A percentile compares a stretch with the other conserved stretches of the same genome.
Conservation (phyloP, 1,284 basidiomycete species). For the Lignosus rhinocerotis region DNA sequence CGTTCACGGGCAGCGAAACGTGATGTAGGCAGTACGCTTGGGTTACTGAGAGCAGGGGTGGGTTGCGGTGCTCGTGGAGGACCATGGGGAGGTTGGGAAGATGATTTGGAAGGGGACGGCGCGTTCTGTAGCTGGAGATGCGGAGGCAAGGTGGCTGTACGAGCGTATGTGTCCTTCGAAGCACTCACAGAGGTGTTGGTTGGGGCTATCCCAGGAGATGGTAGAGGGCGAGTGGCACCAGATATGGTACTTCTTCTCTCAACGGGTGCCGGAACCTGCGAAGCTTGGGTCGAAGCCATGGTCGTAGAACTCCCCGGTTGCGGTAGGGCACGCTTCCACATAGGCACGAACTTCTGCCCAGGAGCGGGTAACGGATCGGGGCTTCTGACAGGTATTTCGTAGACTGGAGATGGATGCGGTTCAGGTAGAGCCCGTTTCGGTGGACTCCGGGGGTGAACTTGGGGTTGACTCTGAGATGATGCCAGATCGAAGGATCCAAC, state of each 20-base stretch:
- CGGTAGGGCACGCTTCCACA: conserved; percentile 33
- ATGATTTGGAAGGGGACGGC: conserved; percentile 7
- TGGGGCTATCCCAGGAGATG: conserved; percentile 7
- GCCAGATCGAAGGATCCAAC: conserved; percentile 24
- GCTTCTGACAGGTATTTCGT: conserved; percentile 1
- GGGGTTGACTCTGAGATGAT: conserved; percentile 5
- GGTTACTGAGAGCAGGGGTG: not conserved
- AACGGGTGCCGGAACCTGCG: not conserved
- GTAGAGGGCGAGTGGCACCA: conserved; percentile 9
- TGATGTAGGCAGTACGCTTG: conserved; percentile 2
- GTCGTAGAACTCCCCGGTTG: conserved; percentile 18
- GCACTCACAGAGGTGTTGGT: not conserved
- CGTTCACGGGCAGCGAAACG: conserved; percentile 19
- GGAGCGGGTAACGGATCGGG: conserved; percentile 15
- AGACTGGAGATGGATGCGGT: conserved; percentile 2
- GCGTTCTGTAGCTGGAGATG: conserved; percentile 13
- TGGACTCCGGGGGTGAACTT: conserved; percentile 21
- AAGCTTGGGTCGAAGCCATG: not conserved
- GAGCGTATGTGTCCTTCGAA: conserved; percentile 8
- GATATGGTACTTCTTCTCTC: conserved; percentile 19
- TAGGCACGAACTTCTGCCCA: conserved; percentile 33
- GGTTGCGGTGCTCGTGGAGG: not conserved
- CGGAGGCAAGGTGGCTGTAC: conserved; percentile 14
- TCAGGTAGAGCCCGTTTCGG: conserved; percentile 21
- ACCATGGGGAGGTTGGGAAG: not conserved